Base-by-base conservation (phyloP, 2,329 filamentous ascomycete genomes). In the Amauroascus verrucosus region DNA sequence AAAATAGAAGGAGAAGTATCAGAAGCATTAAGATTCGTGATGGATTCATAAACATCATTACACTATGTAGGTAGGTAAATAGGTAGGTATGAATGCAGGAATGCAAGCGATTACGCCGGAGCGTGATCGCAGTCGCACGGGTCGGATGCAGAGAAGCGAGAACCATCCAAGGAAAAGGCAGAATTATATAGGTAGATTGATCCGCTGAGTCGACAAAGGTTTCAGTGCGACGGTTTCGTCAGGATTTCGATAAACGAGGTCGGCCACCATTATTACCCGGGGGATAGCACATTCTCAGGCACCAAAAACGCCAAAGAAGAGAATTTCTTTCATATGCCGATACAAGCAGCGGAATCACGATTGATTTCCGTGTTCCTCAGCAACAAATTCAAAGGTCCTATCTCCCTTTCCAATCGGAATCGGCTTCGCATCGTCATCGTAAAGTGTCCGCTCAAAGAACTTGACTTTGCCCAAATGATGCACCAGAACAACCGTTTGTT, bases 381-480 rank as follows among this genome's bases (percentile, higher is more conserved):
- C 60, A 16, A 59, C 50, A 56, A 70, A 70, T 32, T 70, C 67
- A 58, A 67, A 70, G n/a, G 59, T 61, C 53, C 65, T 61, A 60
- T 82, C 78, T 1, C 74, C 72, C 54, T 76, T 60, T 1, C 71
- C 73, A 18, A 66, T 62, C 2, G 70, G 67, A 9, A 80, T 66
- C 2, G 73, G 67, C 33, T 70, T 69, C 2, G 74, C 78, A 44
- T 77, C 64, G 11, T 72, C 67, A 60, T 82, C 78, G 61, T 75
- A 82, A 18, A 84, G 63, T 16, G 80, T 83, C 53, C 81, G 70
- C 64, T 85, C 82, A 32, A 83, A 72, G 60, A 79, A 84, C n/a
- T 74, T 77, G 33, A 82, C 74, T 51, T 73, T 72, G 1, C 79
- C 79, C n/a, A 75, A 61, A 28, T 68, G 67, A 59, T 76, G 70